phyloP scores from a whole-genome alignment of 345 rosid genomes.

The Melaleuca alternifolia region DNA sequence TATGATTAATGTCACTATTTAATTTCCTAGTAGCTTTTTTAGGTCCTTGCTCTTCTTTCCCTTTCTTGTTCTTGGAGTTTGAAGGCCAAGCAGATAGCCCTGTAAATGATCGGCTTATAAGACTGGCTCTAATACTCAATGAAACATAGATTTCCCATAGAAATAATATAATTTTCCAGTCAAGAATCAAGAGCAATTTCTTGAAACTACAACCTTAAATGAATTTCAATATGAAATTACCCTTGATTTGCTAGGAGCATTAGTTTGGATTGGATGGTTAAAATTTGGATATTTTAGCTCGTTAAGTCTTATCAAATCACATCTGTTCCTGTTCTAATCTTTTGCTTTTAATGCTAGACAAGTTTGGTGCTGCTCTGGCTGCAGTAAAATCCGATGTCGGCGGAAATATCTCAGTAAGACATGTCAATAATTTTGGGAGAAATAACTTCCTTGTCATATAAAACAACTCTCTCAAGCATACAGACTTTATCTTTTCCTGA shows the following conservation, averaged over 20 bases:
- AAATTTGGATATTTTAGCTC: background rate
- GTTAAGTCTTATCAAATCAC: background rate
- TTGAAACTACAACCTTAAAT: background rate
- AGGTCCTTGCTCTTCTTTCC: background rate
- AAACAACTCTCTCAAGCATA: background rate
- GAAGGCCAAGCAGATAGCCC: background rate
- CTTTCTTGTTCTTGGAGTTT: background rate
- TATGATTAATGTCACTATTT: background rate
- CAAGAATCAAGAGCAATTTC: background rate
- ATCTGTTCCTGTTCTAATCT: background rate
- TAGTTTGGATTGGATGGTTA: background rate
- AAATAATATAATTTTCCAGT: background rate
- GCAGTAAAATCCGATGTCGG: constrained; percentile 78
- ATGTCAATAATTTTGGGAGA: background rate
- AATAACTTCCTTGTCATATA: background rate
- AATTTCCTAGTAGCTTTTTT: background rate
- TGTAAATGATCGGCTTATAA: background rate
- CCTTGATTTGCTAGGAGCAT: background rate
- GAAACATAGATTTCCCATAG: background rate
- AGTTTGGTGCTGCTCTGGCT: constrained; percentile 76
- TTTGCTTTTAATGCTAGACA: constrained; percentile 27
- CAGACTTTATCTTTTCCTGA: background rate
- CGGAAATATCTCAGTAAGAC: constrained; percentile 62
- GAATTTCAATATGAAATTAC: background rate
- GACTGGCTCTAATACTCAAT: background rate